phyloP scores from a whole-genome alignment of 2,329 filamentous ascomycete species.

The Fusarium cyanostomum region DNA sequence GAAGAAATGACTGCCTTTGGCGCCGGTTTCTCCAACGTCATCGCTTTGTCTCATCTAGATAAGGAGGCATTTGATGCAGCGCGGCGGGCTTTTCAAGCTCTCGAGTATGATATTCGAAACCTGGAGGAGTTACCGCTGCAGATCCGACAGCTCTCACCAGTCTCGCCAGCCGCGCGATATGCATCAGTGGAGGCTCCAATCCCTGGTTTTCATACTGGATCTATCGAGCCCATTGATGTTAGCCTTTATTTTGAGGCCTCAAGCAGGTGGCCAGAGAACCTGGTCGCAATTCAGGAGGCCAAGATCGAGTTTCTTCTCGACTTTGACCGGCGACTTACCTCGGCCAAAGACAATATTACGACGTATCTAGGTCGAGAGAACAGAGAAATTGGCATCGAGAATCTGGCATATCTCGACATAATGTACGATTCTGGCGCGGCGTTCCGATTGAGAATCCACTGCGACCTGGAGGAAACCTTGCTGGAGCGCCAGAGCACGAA shows the following conservation, averaged over 20 bases:
- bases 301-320: conserved; percentile 90
- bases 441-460: conserved; percentile 88
- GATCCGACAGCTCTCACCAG: conserved; percentile 79
- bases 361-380: conserved; percentile 86
- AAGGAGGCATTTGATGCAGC: conserved; percentile 72
- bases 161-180: conserved; percentile 78
- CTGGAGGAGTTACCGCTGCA: conserved; percentile 89
- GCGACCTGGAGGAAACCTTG: conserved; percentile 84
- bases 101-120: conserved; percentile 80
- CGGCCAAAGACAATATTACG: conserved; percentile 66
- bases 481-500: conserved; percentile 82
- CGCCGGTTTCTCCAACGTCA: conserved; percentile 59
- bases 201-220: conserved; percentile 55
- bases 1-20: conserved; percentile 63
- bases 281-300: conserved; percentile 89
- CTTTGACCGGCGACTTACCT: conserved; percentile 75
- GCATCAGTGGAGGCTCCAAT: conserved; percentile 63
- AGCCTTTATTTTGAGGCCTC: conserved; percentile 94
- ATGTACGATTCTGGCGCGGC: conserved; percentile 74
- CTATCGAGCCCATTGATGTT: conserved; percentile 73
- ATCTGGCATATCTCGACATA: conserved; percentile 85
- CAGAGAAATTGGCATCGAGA: conserved; percentile 71
- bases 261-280: conserved; percentile 90
- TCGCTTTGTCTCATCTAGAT: conserved; percentile 59
- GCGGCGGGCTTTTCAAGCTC: conserved; percentile 73